Base-by-base conservation (phyloP, 1,139 yeast genomes). In the Zygosaccharomyces sapae region DNA sequence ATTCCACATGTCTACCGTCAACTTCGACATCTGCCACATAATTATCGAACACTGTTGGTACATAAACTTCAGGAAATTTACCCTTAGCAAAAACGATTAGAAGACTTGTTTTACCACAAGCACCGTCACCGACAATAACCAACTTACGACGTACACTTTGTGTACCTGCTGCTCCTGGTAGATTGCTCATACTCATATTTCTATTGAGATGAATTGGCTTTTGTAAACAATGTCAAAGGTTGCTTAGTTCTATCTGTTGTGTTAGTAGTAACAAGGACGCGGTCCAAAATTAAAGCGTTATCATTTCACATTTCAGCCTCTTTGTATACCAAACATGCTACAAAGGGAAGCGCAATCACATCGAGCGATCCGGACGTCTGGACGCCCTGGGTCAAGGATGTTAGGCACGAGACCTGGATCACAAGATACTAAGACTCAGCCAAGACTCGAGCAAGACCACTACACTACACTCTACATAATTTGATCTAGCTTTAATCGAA, bases 21-120 rank as follows among this genome's bases (percentile, higher is more conserved):
- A 89, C 95, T 67, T 86, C 95, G 48, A 89, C 96, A 66, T 87
- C 95, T 41, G 96, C 92, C 60, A 87, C 95, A 70, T 89, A 88
- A 74, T 88, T 88, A 69, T 89, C 97, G 65, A 89, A 89, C 51
- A 89, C 96, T 25, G 97, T 89, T 59, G 97, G 97, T 43, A 88
- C 96, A 67, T 89, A 89, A 50, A 87, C 92, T 66, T 88, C 95
- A 54, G 97, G 97, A 81, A 89, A 90, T 47, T 95, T 87, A 55
- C 96, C 97, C 72, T 87, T 86, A 54, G 96, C 85, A 69, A 89
- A 90, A 13, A 86, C 96, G 67, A 83, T 82, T 67, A 84, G 76
- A 60, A 84, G 74, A 79, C 90, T 84, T 5, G 92, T 84, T 66
- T 84, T 84, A 73, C 92, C 92, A 76, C 90, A 84, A 58, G 83